A percentile compares a stretch with the other conserved stretches of the same genome.
phyloP scores from a whole-genome alignment of 2,329 filamentous ascomycete genomes.

The Arthrocladium fulminans region DNA sequence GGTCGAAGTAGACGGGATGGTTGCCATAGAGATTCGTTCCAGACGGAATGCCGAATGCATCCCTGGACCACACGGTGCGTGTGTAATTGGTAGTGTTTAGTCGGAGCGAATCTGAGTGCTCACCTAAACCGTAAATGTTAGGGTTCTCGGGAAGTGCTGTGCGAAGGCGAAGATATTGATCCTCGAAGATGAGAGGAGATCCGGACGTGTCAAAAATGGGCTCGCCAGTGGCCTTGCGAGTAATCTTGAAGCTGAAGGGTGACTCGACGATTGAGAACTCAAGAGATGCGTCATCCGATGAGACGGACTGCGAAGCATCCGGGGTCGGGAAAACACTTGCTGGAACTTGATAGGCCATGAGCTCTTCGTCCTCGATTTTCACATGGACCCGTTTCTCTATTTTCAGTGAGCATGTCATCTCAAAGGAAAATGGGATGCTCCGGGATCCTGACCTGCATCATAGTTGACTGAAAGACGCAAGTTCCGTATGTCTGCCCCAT shows the following conservation, averaged over 20 bases:
- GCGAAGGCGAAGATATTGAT: slow-evolving; percentile 62
- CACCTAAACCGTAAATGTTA: slow-evolving; percentile 63
- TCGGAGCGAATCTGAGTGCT: slow-evolving; percentile 59
- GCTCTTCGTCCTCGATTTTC: slow-evolving; percentile 55
- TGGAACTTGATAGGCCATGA: slow-evolving; percentile 60
- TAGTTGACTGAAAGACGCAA: slow-evolving; percentile 49
- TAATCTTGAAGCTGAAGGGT: slow-evolving; percentile 57
- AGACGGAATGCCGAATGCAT: slow-evolving; percentile 49
- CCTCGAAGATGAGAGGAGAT: slow-evolving; percentile 58
- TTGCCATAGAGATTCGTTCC: slow-evolving; percentile 58
- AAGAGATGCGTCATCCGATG: slow-evolving; percentile 37
- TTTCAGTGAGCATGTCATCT: slow-evolving; percentile 1
- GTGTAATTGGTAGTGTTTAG: slow-evolving; percentile 57
- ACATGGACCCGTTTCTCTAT: slow-evolving; percentile 56
- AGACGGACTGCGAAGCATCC: slow-evolving; percentile 24
- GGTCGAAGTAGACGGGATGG: slow-evolving; percentile 61
- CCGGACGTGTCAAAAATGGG: slow-evolving; percentile 56
- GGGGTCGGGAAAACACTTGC: slow-evolving; percentile 55
- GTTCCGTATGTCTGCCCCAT: slow-evolving; percentile 45
- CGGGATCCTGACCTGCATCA: slow-evolving; percentile 44
- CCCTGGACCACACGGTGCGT: slow-evolving; percentile 56
- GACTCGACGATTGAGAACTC: slow-evolving; percentile 41
- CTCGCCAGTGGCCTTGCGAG: slow-evolving; percentile 26
- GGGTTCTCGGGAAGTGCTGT: slow-evolving; percentile 57
- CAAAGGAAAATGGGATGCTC: slow-evolving; percentile 6